Percentiles rank a stretch among this genome's conserved stretches.
These are phyloP conservation scores for Lagerstroemia speciosa DNA, from an alignment of 345 rosid species.

Conservation along the genomic window DNA sequence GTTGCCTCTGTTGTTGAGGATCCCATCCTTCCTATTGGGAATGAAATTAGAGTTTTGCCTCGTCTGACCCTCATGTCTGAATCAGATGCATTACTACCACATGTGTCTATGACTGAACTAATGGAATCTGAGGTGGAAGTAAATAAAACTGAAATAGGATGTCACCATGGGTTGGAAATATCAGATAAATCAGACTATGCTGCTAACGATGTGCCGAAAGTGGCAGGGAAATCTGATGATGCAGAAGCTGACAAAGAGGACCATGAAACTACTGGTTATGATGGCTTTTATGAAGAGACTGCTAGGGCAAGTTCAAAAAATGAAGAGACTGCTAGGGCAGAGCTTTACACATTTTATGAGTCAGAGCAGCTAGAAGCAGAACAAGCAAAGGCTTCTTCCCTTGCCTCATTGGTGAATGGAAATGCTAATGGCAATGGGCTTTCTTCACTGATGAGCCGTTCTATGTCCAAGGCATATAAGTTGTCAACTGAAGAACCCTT, in stretches of 20 bases:
- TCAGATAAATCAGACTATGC: slow-evolving; percentile 7
- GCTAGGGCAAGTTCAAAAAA: slow-evolving; percentile 45
- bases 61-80: slow-evolving; percentile 17
- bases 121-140: slow-evolving; percentile 21
- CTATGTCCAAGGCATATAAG: slow-evolving; percentile 20
- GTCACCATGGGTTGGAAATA: slow-evolving; percentile 18
- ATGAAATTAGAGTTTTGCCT: slow-evolving; percentile 21
- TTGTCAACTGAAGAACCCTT: slow-evolving; percentile 22
- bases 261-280: slow-evolving; percentile 13
- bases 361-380: slow-evolving; percentile 25
- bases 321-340: slow-evolving; percentile 42
- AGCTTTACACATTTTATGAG: slow-evolving; percentile 50
- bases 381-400: slow-evolving; percentile 30
- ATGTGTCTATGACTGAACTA: slow-evolving; percentile 18
- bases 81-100: slow-evolving; percentile 29
- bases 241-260: slow-evolving; percentile 19
- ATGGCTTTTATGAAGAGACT: slow-evolving; percentile 27
- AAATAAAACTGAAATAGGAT: slow-evolving; percentile 14
- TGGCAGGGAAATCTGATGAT: slow-evolving; percentile 14
- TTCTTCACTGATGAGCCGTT: slow-evolving; percentile 31
- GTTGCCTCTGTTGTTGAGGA: slow-evolving; percentile 6
- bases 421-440: slow-evolving; percentile 27
- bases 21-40: slow-evolving; percentile 10
- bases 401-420: slow-evolving; percentile 12
- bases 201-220: slow-evolving; percentile 13